A percentile compares a stretch with the other conserved stretches of the same genome.
Conservation (phyloP, 176 grass and related monocot genomes). For the Triticum turgidum region DNA sequence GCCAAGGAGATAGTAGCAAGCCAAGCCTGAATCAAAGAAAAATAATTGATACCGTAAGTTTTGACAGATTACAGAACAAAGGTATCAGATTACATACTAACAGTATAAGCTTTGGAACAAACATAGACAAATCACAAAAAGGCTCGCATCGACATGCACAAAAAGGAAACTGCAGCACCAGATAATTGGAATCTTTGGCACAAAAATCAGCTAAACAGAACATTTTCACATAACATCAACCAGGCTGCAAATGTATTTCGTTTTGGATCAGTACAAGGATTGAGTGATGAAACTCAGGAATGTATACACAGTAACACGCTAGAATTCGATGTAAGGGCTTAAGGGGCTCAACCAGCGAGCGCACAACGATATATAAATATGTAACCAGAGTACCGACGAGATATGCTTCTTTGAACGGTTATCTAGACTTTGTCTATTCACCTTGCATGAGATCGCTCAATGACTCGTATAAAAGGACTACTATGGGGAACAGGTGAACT, state of each 20-base stretch:
- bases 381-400: neutral
- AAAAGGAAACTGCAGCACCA: neutral
- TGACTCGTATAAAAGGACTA: neutral
- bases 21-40: slow-evolving; percentile 62
- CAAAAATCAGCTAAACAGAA: neutral
- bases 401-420: neutral
- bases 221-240: neutral
- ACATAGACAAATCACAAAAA: neutral
- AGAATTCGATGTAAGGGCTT: neutral
- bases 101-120: neutral
- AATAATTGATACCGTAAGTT: neutral
- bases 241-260: neutral
- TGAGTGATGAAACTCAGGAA: neutral
- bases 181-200: neutral
- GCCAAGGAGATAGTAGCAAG: slow-evolving; percentile 64
- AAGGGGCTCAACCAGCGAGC: neutral
- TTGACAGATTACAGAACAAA: neutral
- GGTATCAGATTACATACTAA: neutral
- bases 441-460: neutral
- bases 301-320: neutral
- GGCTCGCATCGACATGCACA: neutral
- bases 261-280: neutral
- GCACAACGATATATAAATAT: neutral
- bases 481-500: neutral
- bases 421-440: neutral